These are phyloP conservation scores for Leptomonas pyrrhocoris DNA, from an alignment of 208 protist genomes.

Conservation along the genomic window DNA sequence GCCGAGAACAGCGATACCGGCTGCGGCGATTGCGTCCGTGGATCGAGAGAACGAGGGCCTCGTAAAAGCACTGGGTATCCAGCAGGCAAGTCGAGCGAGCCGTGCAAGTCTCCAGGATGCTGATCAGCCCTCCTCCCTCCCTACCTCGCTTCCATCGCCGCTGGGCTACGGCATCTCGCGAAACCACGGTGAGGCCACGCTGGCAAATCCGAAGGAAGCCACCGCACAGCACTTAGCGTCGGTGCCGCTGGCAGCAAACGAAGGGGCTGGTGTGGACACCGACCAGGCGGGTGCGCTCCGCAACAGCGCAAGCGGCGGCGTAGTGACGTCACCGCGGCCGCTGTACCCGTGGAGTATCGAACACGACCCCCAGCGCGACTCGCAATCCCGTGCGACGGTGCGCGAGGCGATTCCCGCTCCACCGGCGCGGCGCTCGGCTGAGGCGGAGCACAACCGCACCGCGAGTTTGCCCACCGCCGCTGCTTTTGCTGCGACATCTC, in stretches of 20 bases:
- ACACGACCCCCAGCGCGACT: not conserved
- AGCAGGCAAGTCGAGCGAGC: constrained; percentile 1
- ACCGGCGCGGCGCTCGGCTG: not conserved
- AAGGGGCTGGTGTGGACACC: not conserved
- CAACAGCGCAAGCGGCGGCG: not conserved
- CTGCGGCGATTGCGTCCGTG: not conserved
- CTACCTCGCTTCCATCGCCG: not conserved
- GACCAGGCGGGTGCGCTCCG: not conserved
- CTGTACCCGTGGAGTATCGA: constrained; percentile 13
- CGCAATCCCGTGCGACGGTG: not conserved
- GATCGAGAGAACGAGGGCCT: not conserved
- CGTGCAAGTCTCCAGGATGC: not conserved
- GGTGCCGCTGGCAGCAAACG: not conserved
- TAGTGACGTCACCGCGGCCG: not conserved
- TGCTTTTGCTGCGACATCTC: not conserved
- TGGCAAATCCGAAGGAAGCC: not conserved
- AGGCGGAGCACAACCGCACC: not conserved
- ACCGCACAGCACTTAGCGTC: not conserved
- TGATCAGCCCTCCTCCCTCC: not conserved
- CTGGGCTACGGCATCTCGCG: not conserved
- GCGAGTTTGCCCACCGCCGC: not conserved
- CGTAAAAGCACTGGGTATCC: not conserved
- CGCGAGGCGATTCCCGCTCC: constrained; percentile 1
- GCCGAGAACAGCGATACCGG: not conserved
- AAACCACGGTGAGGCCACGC: not conserved